Base-by-base conservation (phyloP, 768 basidiomycete species). In the Psilocybe tampanensis region DNA sequence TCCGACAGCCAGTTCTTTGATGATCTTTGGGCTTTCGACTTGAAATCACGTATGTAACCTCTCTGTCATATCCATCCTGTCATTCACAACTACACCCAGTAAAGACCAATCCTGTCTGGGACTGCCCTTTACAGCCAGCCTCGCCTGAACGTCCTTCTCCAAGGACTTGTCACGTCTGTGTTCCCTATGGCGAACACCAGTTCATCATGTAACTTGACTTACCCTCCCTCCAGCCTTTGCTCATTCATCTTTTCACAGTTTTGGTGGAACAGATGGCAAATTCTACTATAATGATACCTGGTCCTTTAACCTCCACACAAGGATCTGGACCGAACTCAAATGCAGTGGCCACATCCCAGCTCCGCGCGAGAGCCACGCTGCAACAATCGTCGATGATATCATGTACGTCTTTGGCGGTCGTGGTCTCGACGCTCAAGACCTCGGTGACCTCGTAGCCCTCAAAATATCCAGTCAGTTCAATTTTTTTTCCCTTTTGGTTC, bases 271-370 rank as follows among this genome's bases (percentile, higher is more conserved):
- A 9, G 95, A 98, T 66, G 95, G 95, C 19, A 86, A 88, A 68
- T 96, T 89, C 73, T 95, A 97, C 69, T 98, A 98, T 74, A 98
- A 98, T 71, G 95, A 98, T 68, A 97, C 94, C 4, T 98, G 95
- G 95, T 79, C 85, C 1, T 97, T 90, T 71, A 92, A 96, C 70
- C 76, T 92, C 44, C 78, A 77, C 32, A 88, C 92, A 0, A 79
- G 81, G 45, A 81, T 72, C 39, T 98, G 95, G 95, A 80, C 88
- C 4, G 95, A 98, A 68, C 76, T 98, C 33, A 84, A 87, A 17
- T 97, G 95, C 72, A 95, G 94, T 56, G 95, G 95, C 1, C 97
- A 90, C 68, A 96, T 96, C 45, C 95, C 95, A 12, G 88, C 90
- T 2, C 91, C 95, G 0, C 77, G 95, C 42, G 95, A 98, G 70